Conservation (phyloP, 2,329 filamentous ascomycete genomes). For the Lachnellula subtilissima region DNA sequence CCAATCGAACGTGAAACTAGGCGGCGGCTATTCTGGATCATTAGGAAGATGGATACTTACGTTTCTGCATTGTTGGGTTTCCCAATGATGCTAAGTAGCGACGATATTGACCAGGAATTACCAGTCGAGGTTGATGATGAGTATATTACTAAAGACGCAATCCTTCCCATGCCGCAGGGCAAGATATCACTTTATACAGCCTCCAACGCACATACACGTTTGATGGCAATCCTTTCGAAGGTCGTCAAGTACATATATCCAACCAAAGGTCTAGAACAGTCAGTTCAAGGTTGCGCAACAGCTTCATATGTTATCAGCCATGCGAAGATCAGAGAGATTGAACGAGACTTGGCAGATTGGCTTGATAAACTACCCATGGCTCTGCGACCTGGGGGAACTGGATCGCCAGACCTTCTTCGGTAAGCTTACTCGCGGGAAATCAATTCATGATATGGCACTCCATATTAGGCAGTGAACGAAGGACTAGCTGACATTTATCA, state of each 20-base stretch:
- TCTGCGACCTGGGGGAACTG: slow-evolving; percentile 75
- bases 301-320: slow-evolving; percentile 59
- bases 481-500: slow-evolving; percentile 15
- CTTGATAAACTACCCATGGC: slow-evolving; percentile 64
- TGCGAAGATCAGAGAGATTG: slow-evolving; percentile 58
- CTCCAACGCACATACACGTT: slow-evolving; percentile 59
- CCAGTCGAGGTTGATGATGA: slow-evolving; percentile 64
- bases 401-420: slow-evolving; percentile 69
- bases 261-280: slow-evolving; percentile 50
- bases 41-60: slow-evolving; percentile 67
- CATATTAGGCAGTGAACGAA: too few relatives aligned
- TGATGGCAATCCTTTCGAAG: slow-evolving; percentile 61
- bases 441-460: not conserved
- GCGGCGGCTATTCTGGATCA: slow-evolving; percentile 61
- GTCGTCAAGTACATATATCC: slow-evolving; percentile 64
- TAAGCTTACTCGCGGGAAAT: slow-evolving; percentile 37
- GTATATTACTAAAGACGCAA: slow-evolving; percentile 56
- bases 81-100: slow-evolving; percentile 56
- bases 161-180: slow-evolving; percentile 50
- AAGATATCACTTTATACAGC: slow-evolving; percentile 55
- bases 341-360: slow-evolving; percentile 59
- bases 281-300: slow-evolving; percentile 32
- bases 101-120: slow-evolving; percentile 63
- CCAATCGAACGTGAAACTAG: slow-evolving; percentile 60
- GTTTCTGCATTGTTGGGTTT: slow-evolving; percentile 64